Conservation (phyloP, 352 stramenopile species). For the Phytophthora tubulina region DNA sequence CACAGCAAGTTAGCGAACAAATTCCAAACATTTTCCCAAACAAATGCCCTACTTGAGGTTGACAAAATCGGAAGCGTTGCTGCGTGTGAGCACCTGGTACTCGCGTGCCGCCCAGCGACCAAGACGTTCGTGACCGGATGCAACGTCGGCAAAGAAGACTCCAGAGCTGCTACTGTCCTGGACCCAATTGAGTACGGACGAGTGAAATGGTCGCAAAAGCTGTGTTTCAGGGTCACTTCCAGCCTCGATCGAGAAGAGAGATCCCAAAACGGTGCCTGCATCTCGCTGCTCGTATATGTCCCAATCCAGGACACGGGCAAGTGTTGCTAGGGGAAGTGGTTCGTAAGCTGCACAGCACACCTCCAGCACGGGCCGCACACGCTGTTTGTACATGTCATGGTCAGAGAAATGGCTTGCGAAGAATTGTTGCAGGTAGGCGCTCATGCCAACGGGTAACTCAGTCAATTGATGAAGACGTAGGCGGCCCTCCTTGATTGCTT, state of each 20-base stretch:
- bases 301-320: constrained; percentile 66
- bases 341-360: constrained; percentile 77
- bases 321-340: constrained; percentile 52
- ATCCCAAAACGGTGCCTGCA: constrained; percentile 57
- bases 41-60: constrained; percentile 68
- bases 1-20: constrained; percentile 9
- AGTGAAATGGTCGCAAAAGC: constrained; percentile 71
- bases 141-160: constrained; percentile 60
- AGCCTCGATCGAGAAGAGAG: constrained; percentile 66
- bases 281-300: constrained; percentile 70
- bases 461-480: constrained; percentile 60
- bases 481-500: constrained; percentile 64
- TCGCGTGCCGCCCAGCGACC: constrained; percentile 66
- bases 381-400: constrained; percentile 55
- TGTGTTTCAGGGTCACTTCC: constrained; percentile 35
- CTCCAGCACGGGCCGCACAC: constrained; percentile 73
- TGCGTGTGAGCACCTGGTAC: constrained; percentile 57
- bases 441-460: constrained; percentile 68
- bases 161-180: constrained; percentile 61
- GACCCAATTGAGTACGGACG: constrained; percentile 79
- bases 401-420: constrained; percentile 75
- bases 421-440: constrained; percentile 74
- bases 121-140: constrained; percentile 68
- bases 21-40: background rate
- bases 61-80: constrained; percentile 67